A percentile compares a stretch with the other conserved stretches of the same genome.
phyloP scores from a whole-genome alignment of 2,329 filamentous ascomycete genomes.

The Cercospora sp. region DNA sequence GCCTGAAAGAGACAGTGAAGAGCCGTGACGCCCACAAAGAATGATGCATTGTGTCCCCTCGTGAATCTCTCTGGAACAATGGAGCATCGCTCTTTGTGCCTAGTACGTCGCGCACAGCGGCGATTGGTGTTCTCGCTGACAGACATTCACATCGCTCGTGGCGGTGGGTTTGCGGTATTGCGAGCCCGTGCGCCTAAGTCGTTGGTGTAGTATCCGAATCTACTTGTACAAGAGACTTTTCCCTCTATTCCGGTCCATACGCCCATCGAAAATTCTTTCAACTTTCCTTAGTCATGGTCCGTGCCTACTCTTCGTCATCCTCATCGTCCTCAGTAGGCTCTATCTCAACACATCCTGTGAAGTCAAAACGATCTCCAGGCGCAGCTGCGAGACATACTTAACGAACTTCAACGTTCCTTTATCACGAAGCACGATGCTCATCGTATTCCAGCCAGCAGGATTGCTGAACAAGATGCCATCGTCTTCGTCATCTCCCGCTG shows the following conservation, averaged over 20 bases:
- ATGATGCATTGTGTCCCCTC: not conserved
- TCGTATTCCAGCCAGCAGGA: slow-evolving; percentile 78
- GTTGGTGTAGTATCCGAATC: not conserved
- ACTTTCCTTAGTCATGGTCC: not conserved
- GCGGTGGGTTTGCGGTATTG: not conserved
- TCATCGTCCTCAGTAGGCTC: slow-evolving; percentile 51
- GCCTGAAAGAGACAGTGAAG: not conserved
- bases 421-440: slow-evolving; percentile 88
- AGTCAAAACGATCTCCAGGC: slow-evolving; percentile 88
- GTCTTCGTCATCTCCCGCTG: slow-evolving; percentile 67
- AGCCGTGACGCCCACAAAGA: not conserved
- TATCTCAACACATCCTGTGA: slow-evolving; percentile 77
- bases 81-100: not conserved
- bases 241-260: not conserved
- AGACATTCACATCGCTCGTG: not conserved
- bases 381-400: slow-evolving; percentile 89
- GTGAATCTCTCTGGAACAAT: not conserved
- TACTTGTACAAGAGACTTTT: not conserved
- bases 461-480: slow-evolving; percentile 70
- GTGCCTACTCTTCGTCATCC: slow-evolving; percentile 29
- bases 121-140: not conserved
- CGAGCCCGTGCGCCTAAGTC: not conserved
- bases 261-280: not conserved
- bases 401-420: slow-evolving; percentile 86
- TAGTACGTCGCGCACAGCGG: not conserved